Conservation (phyloP, 768 basidiomycete genomes). For the Serendipita sp. region DNA sequence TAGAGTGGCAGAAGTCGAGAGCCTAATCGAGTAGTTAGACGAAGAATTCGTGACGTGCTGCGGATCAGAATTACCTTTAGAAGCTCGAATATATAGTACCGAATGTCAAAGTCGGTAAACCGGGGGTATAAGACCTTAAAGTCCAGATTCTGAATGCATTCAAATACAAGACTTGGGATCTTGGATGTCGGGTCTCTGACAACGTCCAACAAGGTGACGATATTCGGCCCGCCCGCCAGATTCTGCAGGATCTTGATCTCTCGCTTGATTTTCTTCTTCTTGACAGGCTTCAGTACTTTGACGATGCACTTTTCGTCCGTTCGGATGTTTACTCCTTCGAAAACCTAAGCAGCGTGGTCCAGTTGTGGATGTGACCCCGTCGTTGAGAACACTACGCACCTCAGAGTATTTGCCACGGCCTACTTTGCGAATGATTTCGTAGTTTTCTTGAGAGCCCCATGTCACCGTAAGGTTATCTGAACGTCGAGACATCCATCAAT, state of each 20-base stretch:
- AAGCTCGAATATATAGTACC: slow-evolving; percentile 92
- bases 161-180: slow-evolving; percentile 91
- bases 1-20: slow-evolving; percentile 93
- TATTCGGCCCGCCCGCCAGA: slow-evolving; percentile 87
- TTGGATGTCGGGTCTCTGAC: slow-evolving; percentile 92
- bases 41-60: slow-evolving; percentile 5
- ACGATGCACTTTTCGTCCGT: slow-evolving; percentile 93
- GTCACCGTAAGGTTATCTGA: slow-evolving; percentile 92
- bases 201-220: slow-evolving; percentile 85
- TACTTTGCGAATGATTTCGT: slow-evolving; percentile 94
- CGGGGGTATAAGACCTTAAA: slow-evolving; percentile 94
- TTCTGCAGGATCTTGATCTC: slow-evolving; percentile 98
- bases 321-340: slow-evolving; percentile 83
- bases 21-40: slow-evolving; percentile 34
- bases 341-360: slow-evolving; percentile 38
- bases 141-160: slow-evolving; percentile 96
- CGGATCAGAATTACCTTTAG: slow-evolving; percentile 46
- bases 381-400: slow-evolving; percentile 28
- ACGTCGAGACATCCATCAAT: not conserved
- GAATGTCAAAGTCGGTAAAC: slow-evolving; percentile 88
- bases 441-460: slow-evolving; percentile 95
- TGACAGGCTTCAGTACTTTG: slow-evolving; percentile 96
- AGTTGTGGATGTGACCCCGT: slow-evolving; percentile 11
- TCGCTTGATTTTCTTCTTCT: slow-evolving; percentile 99
- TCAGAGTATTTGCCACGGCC: slow-evolving; percentile 92